Conservation (phyloP, 495 filamentous ascomycete species). For the Podospora anserina region DNA sequence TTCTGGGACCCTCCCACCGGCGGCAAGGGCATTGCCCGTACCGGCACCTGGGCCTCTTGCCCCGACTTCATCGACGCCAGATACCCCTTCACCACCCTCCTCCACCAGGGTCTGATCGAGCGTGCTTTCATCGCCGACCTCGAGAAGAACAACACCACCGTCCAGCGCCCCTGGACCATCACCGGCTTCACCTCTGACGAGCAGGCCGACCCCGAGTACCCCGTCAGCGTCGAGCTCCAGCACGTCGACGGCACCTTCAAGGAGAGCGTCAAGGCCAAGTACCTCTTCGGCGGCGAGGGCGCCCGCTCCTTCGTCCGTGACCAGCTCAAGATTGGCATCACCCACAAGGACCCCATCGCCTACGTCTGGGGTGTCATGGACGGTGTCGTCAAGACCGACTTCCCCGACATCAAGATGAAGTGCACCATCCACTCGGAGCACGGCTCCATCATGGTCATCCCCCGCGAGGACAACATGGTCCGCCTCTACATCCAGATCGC, state of each 20-base stretch:
- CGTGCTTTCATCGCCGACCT: slow-evolving; percentile 67
- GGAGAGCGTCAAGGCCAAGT: slow-evolving; percentile 54
- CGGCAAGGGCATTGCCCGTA: slow-evolving; percentile 60
- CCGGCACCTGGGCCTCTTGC: slow-evolving; percentile 67
- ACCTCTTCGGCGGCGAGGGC: slow-evolving; percentile 60
- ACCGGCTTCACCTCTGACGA: slow-evolving; percentile 61
- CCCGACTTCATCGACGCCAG: slow-evolving; percentile 70
- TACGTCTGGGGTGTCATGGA: slow-evolving; percentile 77
- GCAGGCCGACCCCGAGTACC: slow-evolving; percentile 55
- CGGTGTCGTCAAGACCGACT: slow-evolving; percentile 70
- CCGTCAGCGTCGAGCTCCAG: slow-evolving; percentile 65
- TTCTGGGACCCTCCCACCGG: slow-evolving; percentile 69
- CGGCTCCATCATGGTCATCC: slow-evolving; percentile 74
- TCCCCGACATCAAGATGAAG: slow-evolving; percentile 86
- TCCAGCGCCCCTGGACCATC: slow-evolving; percentile 61
- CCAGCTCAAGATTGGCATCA: slow-evolving; percentile 60
- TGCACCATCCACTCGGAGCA: slow-evolving; percentile 71
- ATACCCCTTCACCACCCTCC: slow-evolving; percentile 71
- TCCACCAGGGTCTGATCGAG: slow-evolving; percentile 75
- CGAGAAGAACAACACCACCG: slow-evolving; percentile 51
- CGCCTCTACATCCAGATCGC: slow-evolving; percentile 74
- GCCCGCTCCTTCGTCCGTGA: slow-evolving; percentile 58
- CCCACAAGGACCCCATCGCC: slow-evolving; percentile 60
- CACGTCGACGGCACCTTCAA: slow-evolving; percentile 67
- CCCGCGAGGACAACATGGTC: slow-evolving; percentile 70